Base-by-base conservation (phyloP, 306 rosid genomes). In the Prunus padus region DNA sequence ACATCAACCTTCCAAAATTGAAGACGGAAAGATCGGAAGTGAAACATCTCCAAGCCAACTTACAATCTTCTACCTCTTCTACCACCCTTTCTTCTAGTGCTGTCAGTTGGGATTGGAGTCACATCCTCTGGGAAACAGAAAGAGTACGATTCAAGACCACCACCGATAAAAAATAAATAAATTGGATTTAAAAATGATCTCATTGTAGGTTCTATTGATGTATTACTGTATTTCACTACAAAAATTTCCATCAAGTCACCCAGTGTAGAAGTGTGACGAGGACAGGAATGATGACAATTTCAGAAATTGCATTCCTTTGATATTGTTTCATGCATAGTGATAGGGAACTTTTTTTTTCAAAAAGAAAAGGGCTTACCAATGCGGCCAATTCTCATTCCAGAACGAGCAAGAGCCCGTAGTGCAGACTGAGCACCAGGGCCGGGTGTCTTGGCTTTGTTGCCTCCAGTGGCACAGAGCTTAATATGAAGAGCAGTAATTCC, bases 21-120 rank as follows among this genome's bases (percentile, higher is more conserved):
- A 54, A 7, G 25, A 52, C n/a, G 22, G 19, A 52, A 7, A 2
- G 11, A n/a, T 8, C 4, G 25, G 59, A 19, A 8, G n/a, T n/a
- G 25, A 19, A 54, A 54, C 22, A 54, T 54, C 19, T 8, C 3
- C 59, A 54, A 54, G 59, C n/a, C 25, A 57, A 51, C 84, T 87
- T 73, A 91, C 54, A 91, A 88, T 85, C 92, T 84, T 79, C 93
- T 85, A 25, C 93, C 96, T 78, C 96, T 87, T 79, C 96, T 86
- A 19, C 96, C 96, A 81, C 96, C 90, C 93, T 89, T 91, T 82
- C 96, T 79, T 40, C 93, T 87, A 49, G 96, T 91, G 87, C 90
- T 87, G 22, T 88, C 93, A 0, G 93, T 88, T 8, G 96, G 96
- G 74, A 91, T 88, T 3, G 92, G 93, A 67, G 96, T 91, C 50